Evolutionary conservation across 495 filamentous ascomycete genomes (phyloP).

Genomic region (Coniosporium apollinis): DNA sequence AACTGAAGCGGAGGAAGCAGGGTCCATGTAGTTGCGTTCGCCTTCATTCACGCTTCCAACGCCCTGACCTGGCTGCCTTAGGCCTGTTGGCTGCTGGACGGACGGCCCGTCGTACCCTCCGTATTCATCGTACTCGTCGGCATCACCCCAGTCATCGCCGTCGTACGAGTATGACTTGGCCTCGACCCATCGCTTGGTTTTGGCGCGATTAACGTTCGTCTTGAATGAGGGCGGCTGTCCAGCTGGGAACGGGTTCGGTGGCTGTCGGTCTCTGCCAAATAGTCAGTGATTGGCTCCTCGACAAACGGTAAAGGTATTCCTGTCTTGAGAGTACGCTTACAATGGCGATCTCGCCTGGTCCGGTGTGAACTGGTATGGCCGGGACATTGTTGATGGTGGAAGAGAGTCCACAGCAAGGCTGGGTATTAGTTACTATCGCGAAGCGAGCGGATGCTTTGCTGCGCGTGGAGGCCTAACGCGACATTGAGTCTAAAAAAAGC

Average conservation of each 20-base stretch:
- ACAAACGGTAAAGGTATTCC: background rate
- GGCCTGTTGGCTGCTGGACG: constrained; percentile 25
- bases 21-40: constrained; percentile 16
- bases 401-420: too few species aligned
- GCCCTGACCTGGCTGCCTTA: constrained; percentile 24
- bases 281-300: too few species aligned
- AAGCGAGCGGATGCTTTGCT: too few species aligned
- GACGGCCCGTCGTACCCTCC: constrained; percentile 34
- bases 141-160: constrained; percentile 85
- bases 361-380: too few species aligned
- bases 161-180: constrained; percentile 79
- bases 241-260: background rate
- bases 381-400: too few species aligned
- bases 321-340: background rate
- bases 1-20: constrained; percentile 1
- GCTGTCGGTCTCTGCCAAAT: background rate
- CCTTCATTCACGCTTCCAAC: constrained; percentile 2
- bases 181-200: constrained; percentile 90
- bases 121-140: constrained; percentile 63
- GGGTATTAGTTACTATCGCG: too few species aligned
- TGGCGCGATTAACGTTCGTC: constrained; percentile 74
- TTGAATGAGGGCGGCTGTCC: constrained; percentile 40
- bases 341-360: constrained; percentile 1
- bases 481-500: too few species aligned
- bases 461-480: too few species aligned